Conservation (phyloP, 768 basidiomycete species). For the Lactarius tabidus region DNA sequence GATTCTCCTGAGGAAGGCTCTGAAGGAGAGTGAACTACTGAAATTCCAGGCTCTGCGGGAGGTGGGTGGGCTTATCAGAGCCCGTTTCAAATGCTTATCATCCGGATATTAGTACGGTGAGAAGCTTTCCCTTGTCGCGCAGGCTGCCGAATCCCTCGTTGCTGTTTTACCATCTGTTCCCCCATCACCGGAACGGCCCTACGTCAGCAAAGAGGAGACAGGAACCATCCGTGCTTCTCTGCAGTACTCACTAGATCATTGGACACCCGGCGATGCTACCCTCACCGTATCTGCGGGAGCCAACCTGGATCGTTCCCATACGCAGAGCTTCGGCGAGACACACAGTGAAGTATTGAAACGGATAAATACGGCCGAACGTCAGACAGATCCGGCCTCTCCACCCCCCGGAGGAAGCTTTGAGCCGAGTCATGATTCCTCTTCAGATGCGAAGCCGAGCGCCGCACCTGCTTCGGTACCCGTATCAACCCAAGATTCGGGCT, state of each 20-base stretch:
- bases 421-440: constrained; percentile 8
- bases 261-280: constrained; percentile 61
- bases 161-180: constrained; percentile 64
- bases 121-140: constrained; percentile 68
- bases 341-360: constrained; percentile 69
- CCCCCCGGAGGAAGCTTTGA: constrained; percentile 22
- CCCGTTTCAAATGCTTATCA: not conserved
- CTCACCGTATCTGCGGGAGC: constrained; percentile 39
- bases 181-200: constrained; percentile 51
- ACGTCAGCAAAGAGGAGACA: constrained; percentile 58
- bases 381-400: constrained; percentile 44
- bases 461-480: constrained; percentile 10
- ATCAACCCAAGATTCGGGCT: constrained; percentile 5
- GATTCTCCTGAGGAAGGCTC: constrained; percentile 68
- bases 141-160: constrained; percentile 63
- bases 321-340: constrained; percentile 79
- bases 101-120: constrained; percentile 61
- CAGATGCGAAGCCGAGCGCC: constrained; percentile 10
- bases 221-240: constrained; percentile 68
- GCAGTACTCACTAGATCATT: constrained; percentile 75
- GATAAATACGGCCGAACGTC: constrained; percentile 41
- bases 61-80: constrained; percentile 38
- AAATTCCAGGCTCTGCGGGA: constrained; percentile 84
- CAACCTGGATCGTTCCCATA: constrained; percentile 66
- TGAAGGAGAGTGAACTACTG: constrained; percentile 66